phyloP scores from a whole-genome alignment of 2,329 filamentous ascomycete genomes.

The Xenoacremonium recifei region DNA sequence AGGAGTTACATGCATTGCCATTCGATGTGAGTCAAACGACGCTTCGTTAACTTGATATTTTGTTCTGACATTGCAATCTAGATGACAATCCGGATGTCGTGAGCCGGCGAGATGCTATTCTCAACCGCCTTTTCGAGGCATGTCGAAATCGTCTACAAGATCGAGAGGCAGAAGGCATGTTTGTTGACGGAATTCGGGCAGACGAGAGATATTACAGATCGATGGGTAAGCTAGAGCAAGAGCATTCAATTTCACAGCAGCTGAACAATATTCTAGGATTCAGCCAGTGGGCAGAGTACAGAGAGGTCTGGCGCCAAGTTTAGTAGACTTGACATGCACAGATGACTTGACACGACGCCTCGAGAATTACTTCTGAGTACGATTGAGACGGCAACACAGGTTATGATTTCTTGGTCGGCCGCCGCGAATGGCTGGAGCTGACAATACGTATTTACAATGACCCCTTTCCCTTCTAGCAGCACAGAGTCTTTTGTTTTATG shows the following conservation, averaged over 20 bases:
- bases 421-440: too few species aligned
- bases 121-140: constrained; percentile 52
- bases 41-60: neutral
- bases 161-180: constrained; percentile 53
- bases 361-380: too few species aligned
- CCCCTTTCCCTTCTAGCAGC: too few species aligned
- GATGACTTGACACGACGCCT: too few species aligned
- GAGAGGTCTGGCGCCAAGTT: constrained; percentile 51
- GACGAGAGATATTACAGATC: constrained; percentile 49
- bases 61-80: constrained; percentile 18
- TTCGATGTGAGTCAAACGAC: constrained; percentile 45
- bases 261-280: constrained; percentile 43
- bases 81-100: constrained; percentile 43
- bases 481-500: too few species aligned
- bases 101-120: constrained; percentile 46
- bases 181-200: constrained; percentile 54
- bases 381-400: too few species aligned
- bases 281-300: constrained; percentile 57
- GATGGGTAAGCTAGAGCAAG: constrained; percentile 44
- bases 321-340: too few species aligned
- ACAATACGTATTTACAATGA: too few species aligned
- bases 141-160: constrained; percentile 47
- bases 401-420: too few species aligned
- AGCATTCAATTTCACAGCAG: neutral
- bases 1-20: constrained; percentile 60